Percentiles rank a stretch among this genome's conserved stretches.
These are phyloP conservation scores for Oryza brachyantha DNA, from an alignment of 176 grass and related monocot species.

Conservation along the genomic window DNA sequence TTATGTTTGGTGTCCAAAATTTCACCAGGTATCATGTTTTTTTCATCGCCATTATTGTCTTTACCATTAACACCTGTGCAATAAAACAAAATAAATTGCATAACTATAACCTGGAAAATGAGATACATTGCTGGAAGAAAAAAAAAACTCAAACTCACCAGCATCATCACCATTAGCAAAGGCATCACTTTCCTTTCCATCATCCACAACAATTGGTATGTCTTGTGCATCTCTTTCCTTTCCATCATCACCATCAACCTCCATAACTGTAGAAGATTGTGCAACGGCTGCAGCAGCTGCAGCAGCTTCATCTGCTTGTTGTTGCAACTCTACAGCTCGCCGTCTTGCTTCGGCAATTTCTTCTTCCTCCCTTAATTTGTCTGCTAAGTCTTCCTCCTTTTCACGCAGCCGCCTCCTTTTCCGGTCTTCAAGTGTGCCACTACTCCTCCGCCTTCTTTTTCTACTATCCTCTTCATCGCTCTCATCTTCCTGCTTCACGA, in stretches of 20 bases:
- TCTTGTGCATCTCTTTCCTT: slow-evolving; percentile 51
- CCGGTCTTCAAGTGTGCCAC: slow-evolving; percentile 55
- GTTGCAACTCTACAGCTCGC: slow-evolving; percentile 57
- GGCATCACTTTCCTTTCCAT: slow-evolving; percentile 27
- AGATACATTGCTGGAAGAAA: neutral
- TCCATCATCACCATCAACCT: slow-evolving; percentile 58
- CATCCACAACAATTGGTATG: slow-evolving; percentile 33
- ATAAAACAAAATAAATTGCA: slow-evolving; percentile 10
- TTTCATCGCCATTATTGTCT: slow-evolving; percentile 43
- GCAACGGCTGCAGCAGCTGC: neutral
- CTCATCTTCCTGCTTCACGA: slow-evolving; percentile 86
- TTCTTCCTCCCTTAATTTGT: slow-evolving; percentile 79
- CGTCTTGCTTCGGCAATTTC: slow-evolving; percentile 80
- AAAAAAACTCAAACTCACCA: slow-evolving; percentile 41
- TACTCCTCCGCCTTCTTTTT: slow-evolving; percentile 75
- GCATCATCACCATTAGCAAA: slow-evolving; percentile 41
- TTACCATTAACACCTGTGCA: slow-evolving; percentile 50
- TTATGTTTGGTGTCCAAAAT: slow-evolving; percentile 60
- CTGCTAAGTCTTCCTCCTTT: slow-evolving; percentile 80
- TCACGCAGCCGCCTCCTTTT: slow-evolving; percentile 82
- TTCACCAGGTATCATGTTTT: slow-evolving; percentile 22
- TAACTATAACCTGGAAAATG: neutral
- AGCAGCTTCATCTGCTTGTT: slow-evolving; percentile 51
- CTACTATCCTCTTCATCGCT: slow-evolving; percentile 86
- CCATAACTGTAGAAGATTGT: slow-evolving; percentile 52